A percentile compares a stretch with the other conserved stretches of the same genome.
Conservation (phyloP, 1,139 yeast genomes). For the Sugiyamaella grinbergsii region DNA sequence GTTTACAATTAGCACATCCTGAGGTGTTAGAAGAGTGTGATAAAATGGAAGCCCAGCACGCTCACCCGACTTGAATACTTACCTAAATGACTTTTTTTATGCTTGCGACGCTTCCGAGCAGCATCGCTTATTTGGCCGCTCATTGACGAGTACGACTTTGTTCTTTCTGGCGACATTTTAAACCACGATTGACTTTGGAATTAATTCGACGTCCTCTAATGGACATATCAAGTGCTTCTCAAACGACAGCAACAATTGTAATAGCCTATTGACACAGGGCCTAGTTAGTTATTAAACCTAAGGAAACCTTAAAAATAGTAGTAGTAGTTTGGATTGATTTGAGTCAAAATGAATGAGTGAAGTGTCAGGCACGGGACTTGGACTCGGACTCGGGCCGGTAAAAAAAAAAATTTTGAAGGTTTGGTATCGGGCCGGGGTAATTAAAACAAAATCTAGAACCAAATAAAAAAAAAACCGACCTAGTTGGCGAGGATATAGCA, state of each 20-base stretch:
- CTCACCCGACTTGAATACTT: no score
- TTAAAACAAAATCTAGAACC: no score
- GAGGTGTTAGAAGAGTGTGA: constrained; percentile 8
- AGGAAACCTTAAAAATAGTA: background rate
- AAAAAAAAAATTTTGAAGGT: background rate
- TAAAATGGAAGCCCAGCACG: no score
- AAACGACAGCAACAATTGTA: no score
- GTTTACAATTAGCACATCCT: constrained; percentile 68
- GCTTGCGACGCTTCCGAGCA: constrained; percentile 50
- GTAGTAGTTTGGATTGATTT: background rate
- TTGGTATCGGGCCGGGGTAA: no score
- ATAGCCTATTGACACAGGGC: no score
- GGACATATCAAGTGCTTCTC: no score
- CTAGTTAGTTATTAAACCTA: background rate
- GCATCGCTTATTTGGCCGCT: constrained; percentile 6
- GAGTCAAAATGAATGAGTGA: background rate
- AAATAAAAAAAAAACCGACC: no score
- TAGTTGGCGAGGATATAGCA: no score
- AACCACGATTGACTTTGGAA: no score
- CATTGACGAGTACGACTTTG: constrained; percentile 9
- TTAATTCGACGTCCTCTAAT: no score
- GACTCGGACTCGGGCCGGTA: background rate
- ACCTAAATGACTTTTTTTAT: constrained; percentile 59
- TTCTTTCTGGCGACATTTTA: constrained; percentile 11
- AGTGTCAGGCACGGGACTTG: background rate